Evolutionary conservation across 345 rosid genomes (phyloP).

Genomic region (Gossypium turneri): DNA sequence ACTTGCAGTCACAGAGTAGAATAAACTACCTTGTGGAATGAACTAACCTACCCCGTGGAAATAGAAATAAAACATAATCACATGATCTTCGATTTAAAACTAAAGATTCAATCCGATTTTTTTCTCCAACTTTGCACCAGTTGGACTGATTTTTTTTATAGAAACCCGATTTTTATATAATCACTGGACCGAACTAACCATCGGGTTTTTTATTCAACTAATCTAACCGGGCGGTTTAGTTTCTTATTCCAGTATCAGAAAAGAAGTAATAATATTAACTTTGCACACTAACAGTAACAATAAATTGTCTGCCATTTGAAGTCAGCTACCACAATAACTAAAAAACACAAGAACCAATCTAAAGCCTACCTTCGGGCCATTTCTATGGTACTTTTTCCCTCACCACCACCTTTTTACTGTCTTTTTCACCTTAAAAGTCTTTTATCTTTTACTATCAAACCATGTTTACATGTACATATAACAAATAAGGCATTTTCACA

Average conservation of each 20-base stretch:
- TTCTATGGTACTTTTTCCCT: conserved; percentile 27
- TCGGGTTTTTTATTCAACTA: too few relatives aligned
- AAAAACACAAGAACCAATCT: conserved; percentile 24
- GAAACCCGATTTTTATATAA: too few relatives aligned
- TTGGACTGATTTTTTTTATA: too few relatives aligned
- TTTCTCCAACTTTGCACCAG: too few relatives aligned
- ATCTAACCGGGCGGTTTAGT: too few relatives aligned
- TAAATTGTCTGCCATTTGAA: conserved; percentile 28
- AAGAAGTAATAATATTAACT: conserved; percentile 31
- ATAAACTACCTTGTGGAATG: too few relatives aligned
- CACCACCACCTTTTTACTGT: conserved; percentile 27
- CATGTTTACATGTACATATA: conserved; percentile 52
- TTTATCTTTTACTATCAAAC: conserved; percentile 41
- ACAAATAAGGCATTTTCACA: conserved; percentile 17
- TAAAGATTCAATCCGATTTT: too few relatives aligned
- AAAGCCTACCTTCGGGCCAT: conserved; percentile 26
- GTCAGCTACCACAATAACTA: conserved; percentile 32
- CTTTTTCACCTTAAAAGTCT: conserved; percentile 27
- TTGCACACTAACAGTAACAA: conserved; percentile 34
- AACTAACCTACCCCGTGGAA: too few relatives aligned
- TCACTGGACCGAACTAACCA: too few relatives aligned
- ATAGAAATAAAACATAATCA: too few relatives aligned
- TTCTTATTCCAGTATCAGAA: not conserved
- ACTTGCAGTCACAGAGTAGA: too few relatives aligned
- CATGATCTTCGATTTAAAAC: too few relatives aligned